Percentiles rank a stretch among this genome's conserved stretches.
Conservation (phyloP, 306 rosid genomes). For the Cicer bijugum region DNA sequence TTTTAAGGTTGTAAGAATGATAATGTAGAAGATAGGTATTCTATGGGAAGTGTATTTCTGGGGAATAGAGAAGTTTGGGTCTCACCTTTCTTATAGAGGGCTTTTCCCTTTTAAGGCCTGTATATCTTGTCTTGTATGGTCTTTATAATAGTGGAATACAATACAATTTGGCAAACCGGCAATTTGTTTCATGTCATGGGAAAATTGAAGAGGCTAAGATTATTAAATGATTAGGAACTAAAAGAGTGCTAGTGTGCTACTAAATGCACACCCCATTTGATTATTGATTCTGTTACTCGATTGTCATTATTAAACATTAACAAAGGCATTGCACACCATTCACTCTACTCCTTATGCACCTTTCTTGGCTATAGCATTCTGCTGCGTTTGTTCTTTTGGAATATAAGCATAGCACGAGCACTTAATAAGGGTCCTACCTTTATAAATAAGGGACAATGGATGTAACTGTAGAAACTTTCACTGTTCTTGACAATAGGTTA, state of each 20-base stretch:
- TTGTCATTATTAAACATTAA: not conserved
- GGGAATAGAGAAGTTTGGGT: not conserved
- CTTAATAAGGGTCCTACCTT: not conserved
- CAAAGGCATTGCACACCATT: not conserved
- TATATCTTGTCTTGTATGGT: not conserved
- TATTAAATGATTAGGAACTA: not conserved
- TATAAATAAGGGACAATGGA: not conserved
- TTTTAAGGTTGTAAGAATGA: conserved; percentile 4
- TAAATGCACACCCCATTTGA: conserved; percentile 1
- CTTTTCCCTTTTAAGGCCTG: conserved; percentile 23
- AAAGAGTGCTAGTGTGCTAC: not conserved
- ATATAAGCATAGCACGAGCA: conserved; percentile 4
- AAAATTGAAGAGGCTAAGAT: not conserved
- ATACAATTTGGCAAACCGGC: not conserved
- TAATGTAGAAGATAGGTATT: not conserved
- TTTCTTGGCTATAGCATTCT: conserved; percentile 18
- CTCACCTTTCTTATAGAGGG: not conserved
- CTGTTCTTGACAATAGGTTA: not conserved
- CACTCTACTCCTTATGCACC: not conserved
- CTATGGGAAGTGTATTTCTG: not conserved
- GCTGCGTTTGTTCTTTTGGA: not conserved
- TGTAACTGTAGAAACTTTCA: not conserved
- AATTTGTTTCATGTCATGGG: not conserved
- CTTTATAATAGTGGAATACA: not conserved
- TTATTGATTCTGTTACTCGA: not conserved